A percentile compares a stretch with the other conserved stretches of the same genome.
Conservation (phyloP, 2,329 filamentous ascomycete genomes). For the Neofusicoccum laricinum region DNA sequence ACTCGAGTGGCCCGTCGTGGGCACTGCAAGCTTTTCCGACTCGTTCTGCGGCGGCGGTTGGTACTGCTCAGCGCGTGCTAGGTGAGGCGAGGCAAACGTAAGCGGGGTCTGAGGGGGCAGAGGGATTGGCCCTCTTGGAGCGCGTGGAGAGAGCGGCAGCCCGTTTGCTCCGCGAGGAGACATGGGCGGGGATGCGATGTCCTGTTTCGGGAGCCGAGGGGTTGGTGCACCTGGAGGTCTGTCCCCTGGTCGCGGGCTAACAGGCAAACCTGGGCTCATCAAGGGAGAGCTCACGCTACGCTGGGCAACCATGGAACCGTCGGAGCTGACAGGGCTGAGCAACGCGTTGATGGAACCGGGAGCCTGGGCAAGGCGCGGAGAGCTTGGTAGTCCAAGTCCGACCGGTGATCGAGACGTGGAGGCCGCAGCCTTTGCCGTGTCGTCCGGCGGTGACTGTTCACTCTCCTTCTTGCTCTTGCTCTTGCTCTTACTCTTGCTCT, state of each 20-base stretch:
- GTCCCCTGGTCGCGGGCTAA: constrained; percentile 60
- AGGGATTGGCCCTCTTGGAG: constrained; percentile 70
- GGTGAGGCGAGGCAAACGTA: constrained; percentile 55
- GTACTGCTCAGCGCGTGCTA: constrained; percentile 35
- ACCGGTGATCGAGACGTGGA: not conserved
- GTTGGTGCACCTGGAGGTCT: constrained; percentile 59
- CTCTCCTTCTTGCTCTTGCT: constrained; percentile 36
- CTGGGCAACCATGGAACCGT: constrained; percentile 38
- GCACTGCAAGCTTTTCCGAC: not conserved
- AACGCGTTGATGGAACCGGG: constrained; percentile 42
- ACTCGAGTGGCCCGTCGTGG: constrained; percentile 23
- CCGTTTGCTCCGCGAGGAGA: constrained; percentile 54
- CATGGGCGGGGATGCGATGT: constrained; percentile 63
- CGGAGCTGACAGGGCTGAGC: constrained; percentile 48
- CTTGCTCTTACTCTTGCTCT: constrained; percentile 56
- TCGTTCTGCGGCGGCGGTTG: constrained; percentile 22
- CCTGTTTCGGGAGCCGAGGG: constrained; percentile 55
- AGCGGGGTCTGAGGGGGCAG: constrained; percentile 68
- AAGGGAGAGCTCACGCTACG: constrained; percentile 45
- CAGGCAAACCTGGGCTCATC: constrained; percentile 62
- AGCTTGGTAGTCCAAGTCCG: constrained; percentile 30
- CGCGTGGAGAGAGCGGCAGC: constrained; percentile 66
- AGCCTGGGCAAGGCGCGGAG: constrained; percentile 34
- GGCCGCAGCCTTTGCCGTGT: constrained; percentile 13
- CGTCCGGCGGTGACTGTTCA: constrained; percentile 19